Evolutionary conservation across 306 rosid species (phyloP).

Genomic region (Lotus japonicus): DNA sequence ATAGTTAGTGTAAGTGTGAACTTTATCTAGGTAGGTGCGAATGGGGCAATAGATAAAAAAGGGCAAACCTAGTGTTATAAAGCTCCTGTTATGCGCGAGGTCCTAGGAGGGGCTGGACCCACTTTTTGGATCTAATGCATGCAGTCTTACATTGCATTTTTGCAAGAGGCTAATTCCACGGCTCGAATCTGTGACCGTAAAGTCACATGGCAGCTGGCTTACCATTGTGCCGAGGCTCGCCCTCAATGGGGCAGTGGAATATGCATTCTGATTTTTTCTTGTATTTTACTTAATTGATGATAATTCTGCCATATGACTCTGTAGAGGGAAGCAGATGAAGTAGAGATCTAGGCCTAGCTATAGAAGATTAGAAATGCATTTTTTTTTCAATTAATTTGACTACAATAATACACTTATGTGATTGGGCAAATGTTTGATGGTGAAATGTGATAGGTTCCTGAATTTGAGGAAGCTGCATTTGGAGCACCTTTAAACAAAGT

Average conservation of each 20-base stretch:
- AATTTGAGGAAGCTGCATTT: constrained; percentile 96
- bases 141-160: too few species aligned
- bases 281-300: not conserved
- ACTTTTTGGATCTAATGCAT: too few species aligned
- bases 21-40: not conserved
- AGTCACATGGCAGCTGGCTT: too few species aligned
- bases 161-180: too few species aligned
- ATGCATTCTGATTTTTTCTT: not conserved
- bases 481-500: constrained; percentile 78
- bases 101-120: too few species aligned
- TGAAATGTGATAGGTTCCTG: constrained; percentile 66
- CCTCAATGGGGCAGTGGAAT: too few species aligned
- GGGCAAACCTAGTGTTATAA: too few species aligned
- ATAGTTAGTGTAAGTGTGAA: not conserved
- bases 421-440: constrained; percentile 18
- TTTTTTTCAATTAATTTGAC: not conserved
- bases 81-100: too few species aligned
- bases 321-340: not conserved
- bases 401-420: not conserved
- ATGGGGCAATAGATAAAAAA: not conserved
- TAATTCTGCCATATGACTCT: constrained; percentile 3
- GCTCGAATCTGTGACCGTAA: too few species aligned
- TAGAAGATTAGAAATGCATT: not conserved
- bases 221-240: too few species aligned
- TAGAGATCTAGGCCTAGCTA: not conserved